Percentiles rank a stretch among this genome's conserved stretches.
phyloP scores from a whole-genome alignment of 306 rosid genomes.

The Lathyrus sativus region DNA sequence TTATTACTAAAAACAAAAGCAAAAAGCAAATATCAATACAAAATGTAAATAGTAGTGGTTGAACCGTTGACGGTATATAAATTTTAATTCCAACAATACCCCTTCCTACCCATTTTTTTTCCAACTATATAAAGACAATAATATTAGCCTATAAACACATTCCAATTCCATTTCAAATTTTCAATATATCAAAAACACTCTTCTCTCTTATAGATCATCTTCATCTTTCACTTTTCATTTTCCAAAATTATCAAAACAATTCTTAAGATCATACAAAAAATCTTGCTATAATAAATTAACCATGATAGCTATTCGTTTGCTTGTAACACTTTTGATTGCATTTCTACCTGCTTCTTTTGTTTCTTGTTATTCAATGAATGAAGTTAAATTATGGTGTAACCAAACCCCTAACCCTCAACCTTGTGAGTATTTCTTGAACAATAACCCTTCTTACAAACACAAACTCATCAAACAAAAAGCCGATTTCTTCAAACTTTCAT shows the following conservation, averaged over 20 bases:
- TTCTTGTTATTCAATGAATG: conserved; percentile 42
- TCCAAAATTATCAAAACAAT: not conserved
- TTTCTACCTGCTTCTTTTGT: conserved; percentile 21
- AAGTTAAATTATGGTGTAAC: conserved; percentile 59
- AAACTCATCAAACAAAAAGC: conserved; percentile 48
- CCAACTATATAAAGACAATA: conserved; percentile 33
- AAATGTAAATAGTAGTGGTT: not conserved
- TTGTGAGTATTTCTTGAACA: conserved; percentile 57
- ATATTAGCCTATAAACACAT: conserved; percentile 9
- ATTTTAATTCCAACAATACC: not conserved
- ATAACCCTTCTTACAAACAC: conserved; percentile 9
- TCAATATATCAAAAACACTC: conserved; percentile 7
- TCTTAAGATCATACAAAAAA: not conserved
- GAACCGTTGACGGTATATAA: not conserved
- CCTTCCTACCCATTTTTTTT: not conserved
- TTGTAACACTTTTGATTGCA: conserved; percentile 23
- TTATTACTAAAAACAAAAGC: not conserved
- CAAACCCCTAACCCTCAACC: conserved; percentile 78
- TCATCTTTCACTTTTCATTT: not conserved
- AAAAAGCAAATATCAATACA: not conserved
- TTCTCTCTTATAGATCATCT: conserved; percentile 4
- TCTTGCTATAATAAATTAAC: not conserved
- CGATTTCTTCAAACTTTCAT: conserved; percentile 55
- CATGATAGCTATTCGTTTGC: conserved; percentile 17
- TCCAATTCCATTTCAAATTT: conserved; percentile 3